These are phyloP conservation scores for Eruca vesicaria DNA, from an alignment of 441 rosid genomes.

Conservation along the genomic window DNA sequence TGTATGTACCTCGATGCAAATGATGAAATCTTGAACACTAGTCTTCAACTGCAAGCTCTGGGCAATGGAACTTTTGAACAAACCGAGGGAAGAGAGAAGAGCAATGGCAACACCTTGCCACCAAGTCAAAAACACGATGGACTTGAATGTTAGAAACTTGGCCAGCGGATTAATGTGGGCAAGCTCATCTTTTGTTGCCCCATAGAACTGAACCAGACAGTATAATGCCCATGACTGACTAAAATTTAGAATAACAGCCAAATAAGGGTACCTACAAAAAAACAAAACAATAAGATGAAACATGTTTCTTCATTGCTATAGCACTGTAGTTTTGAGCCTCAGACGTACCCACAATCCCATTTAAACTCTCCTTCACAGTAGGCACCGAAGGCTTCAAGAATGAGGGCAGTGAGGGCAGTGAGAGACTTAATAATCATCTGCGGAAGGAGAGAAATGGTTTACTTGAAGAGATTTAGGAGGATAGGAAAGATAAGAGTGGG, in stretches of 20 bases:
- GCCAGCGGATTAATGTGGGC: constrained; percentile 93
- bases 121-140: constrained; percentile 98
- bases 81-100: constrained; percentile 75
- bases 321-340: constrained; percentile 10
- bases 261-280: constrained; percentile 83
- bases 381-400: constrained; percentile 87
- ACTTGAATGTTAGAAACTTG: constrained; percentile 91
- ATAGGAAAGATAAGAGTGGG: background rate
- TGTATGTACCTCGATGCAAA: constrained; percentile 78
- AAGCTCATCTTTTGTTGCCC: constrained; percentile 86
- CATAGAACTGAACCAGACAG: constrained; percentile 93
- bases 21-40: constrained; percentile 94
- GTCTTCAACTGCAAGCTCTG: constrained; percentile 88
- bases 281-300: constrained; percentile 13
- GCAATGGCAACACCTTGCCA: constrained; percentile 99
- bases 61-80: constrained; percentile 82
- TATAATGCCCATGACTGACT: constrained; percentile 99
- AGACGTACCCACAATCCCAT: constrained; percentile 85
- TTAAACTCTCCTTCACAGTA: constrained; percentile 99
- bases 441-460: constrained; percentile 32
- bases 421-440: constrained; percentile 97
- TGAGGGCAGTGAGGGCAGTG: constrained; percentile 75
- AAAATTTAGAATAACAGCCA: constrained; percentile 94
- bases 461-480: background rate
- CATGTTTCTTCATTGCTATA: background rate